Base-by-base conservation (phyloP, 768 basidiomycete species). In the Postia placenta region DNA sequence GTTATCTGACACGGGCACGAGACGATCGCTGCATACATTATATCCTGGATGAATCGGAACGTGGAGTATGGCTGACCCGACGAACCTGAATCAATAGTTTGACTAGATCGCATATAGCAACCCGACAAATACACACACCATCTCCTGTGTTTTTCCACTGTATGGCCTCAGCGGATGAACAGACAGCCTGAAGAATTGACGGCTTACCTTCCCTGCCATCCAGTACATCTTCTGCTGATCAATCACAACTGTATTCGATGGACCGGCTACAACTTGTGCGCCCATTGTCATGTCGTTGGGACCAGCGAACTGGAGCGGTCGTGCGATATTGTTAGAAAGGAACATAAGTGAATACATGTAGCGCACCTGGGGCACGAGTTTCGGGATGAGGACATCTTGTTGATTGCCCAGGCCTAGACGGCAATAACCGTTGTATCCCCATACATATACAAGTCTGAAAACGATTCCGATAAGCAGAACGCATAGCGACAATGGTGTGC, bases 121-220 rank as follows among this genome's bases (percentile, higher is more conserved):
- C n/a, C n/a, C n/a, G n/a, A 9, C 15, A 38, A 12, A 26, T 23
- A 25, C 28, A 57, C 68, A 45, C 57, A 80, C 92, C 94, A 66
- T 96, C 94, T 11, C 94, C 94, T 5, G 91, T 92, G 55, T 84
- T 89, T 67, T 97, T 97, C 89, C 90, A 98, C 81, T 92, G 64
- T 12, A 23, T 19, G 47, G 37, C 48, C 4, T 47, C 23, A 47
- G 46, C 11, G 14, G 22, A 11, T 45, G 27, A 17, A 37, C 25
- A 23, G 39, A 53, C n/a, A 43, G 44, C 4, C 3, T 11, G 44
- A 23, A 45, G 19, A 37, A 23, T 24, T 17, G 11, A 36, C 30
- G 56, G 35, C 59, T 58, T 56, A 79, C 85, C 73, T 86, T 92
- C 30, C 85, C 88, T 37, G 85, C 86, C 81, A 86, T 87, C 76